Percentiles rank a stretch among this genome's conserved stretches.
Evolutionary conservation across 202 grass and related monocot genomes (phyloP).

Genomic region (Carex sylvatica): DNA sequence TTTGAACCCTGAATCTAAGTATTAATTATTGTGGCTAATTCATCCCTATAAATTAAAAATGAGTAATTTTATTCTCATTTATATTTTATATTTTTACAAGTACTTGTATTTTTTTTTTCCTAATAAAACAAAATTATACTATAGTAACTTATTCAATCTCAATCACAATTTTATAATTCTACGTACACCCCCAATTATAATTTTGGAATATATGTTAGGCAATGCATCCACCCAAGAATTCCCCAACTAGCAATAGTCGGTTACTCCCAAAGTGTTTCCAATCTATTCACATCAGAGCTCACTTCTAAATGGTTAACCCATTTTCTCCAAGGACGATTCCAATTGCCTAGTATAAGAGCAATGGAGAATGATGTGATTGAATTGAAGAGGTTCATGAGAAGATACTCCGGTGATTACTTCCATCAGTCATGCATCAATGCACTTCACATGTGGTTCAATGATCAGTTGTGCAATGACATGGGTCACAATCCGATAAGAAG

Average conservation of each 20-base stretch:
- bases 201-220: conserved; percentile 29
- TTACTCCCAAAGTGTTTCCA: conserved; percentile 49
- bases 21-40: too few relatives aligned
- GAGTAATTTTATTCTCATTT: too few relatives aligned
- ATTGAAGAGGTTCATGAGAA: conserved; percentile 51
- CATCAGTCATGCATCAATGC: conserved; percentile 40
- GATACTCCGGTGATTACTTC: conserved; percentile 26
- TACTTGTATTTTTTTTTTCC: too few relatives aligned
- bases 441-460: conserved; percentile 68
- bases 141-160: too few relatives aligned
- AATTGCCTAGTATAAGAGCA: conserved; percentile 43
- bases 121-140: too few relatives aligned
- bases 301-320: conserved; percentile 60
- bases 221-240: conserved; percentile 67
- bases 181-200: too few relatives aligned
- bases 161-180: too few relatives aligned
- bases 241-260: conserved; percentile 72
- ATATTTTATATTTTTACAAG: too few relatives aligned
- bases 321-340: conserved; percentile 61
- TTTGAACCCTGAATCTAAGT: too few relatives aligned
- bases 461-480: conserved; percentile 74
- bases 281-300: conserved; percentile 49
- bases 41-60: too few relatives aligned
- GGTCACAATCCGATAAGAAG: conserved; percentile 58
- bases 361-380: conserved; percentile 59